Conservation (phyloP, 192 early-diverging fungal species). For the Coemansia sp. region DNA sequence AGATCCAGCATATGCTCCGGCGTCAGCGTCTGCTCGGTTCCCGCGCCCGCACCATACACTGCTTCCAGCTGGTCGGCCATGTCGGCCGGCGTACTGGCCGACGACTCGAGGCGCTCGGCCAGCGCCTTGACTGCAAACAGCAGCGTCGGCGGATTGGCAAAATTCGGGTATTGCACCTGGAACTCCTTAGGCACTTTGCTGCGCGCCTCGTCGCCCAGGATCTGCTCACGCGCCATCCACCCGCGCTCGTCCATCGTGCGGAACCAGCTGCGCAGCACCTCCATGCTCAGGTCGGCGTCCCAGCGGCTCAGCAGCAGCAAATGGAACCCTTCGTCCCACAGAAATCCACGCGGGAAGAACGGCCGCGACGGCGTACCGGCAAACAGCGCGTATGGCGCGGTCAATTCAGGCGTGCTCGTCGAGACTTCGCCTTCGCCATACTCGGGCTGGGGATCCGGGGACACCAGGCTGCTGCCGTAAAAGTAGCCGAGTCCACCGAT, state of each 20-base stretch:
- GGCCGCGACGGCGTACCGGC: constrained; percentile 80
- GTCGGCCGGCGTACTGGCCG: not conserved
- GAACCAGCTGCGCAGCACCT: constrained; percentile 77
- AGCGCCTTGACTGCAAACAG: constrained; percentile 65
- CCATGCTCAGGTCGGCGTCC: constrained; percentile 83
- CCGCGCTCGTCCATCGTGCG: constrained; percentile 72
- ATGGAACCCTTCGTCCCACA: constrained; percentile 96
- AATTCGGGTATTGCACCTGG: constrained; percentile 86
- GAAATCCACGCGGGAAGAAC: constrained; percentile 95
- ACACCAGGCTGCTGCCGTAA: constrained; percentile 32
- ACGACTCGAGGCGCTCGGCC: not conserved
- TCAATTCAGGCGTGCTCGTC: constrained; percentile 55
- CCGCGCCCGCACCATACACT: not conserved
- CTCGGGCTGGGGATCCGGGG: constrained; percentile 55
- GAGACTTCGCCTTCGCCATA: constrained; percentile 55
- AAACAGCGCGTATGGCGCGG: constrained; percentile 68
- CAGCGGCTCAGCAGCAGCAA: constrained; percentile 77
- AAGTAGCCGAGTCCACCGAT: constrained; percentile 83
- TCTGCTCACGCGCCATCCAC: constrained; percentile 94
- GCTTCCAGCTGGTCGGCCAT: not conserved
- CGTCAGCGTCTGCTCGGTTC: constrained; percentile 28
- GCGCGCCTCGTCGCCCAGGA: constrained; percentile 87
- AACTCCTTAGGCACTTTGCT: constrained; percentile 88
- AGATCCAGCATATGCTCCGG: constrained; percentile 48
- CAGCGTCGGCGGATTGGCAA: constrained; percentile 90